Evolutionary conservation across 257 asterid species (phyloP).

Genomic region (Anisodus tanguticus): DNA sequence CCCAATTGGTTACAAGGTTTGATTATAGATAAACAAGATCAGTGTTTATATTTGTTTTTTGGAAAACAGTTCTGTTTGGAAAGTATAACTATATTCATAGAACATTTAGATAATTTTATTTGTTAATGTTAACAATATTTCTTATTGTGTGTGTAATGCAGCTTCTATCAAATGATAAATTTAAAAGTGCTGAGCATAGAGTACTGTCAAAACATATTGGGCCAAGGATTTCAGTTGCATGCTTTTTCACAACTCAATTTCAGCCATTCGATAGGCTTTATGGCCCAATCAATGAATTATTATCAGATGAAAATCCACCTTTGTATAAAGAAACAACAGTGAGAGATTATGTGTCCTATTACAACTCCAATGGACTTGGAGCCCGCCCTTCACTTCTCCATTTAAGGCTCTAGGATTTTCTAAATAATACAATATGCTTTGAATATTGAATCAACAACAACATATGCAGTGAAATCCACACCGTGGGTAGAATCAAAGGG

Average conservation of each 20-base stretch:
- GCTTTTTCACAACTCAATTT: constrained; percentile 65
- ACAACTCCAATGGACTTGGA: constrained; percentile 21
- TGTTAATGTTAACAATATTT: background rate
- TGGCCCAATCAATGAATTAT: constrained; percentile 60
- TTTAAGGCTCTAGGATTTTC: background rate
- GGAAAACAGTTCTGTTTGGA: too few species aligned
- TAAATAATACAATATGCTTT: too few species aligned
- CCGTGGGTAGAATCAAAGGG: too few species aligned
- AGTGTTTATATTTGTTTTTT: too few species aligned
- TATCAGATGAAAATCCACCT: constrained; percentile 54
- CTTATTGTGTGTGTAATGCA: background rate
- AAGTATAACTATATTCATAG: too few species aligned
- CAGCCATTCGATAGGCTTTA: constrained; percentile 42
- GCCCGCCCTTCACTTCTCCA: background rate
- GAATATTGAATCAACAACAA: too few species aligned
- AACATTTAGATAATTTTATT: background rate
- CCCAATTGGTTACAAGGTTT: background rate
- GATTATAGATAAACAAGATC: too few species aligned
- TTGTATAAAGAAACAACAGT: constrained; percentile 45
- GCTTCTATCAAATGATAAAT: constrained; percentile 33
- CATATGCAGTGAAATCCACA: too few species aligned
- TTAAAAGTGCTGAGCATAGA: constrained; percentile 52
- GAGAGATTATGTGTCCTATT: background rate
- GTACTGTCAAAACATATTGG: constrained; percentile 56
- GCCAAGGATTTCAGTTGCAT: constrained; percentile 63